Conservation (phyloP, 768 basidiomycete genomes). For the Sporobolomyces roseus region DNA sequence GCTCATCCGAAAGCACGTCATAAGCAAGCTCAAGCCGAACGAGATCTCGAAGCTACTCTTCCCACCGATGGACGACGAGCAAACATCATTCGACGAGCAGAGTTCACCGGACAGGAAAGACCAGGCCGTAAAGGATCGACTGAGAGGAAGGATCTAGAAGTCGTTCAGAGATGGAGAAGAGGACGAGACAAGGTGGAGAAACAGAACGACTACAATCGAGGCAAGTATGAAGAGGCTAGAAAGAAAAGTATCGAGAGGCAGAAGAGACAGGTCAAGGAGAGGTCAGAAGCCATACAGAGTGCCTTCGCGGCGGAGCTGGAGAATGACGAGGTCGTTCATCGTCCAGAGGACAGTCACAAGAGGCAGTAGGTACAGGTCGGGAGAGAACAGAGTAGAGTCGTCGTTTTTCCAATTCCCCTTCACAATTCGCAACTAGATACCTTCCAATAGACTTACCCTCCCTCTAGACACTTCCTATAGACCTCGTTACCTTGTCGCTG, state of each 20-base stretch:
- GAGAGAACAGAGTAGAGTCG: no score
- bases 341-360: no score
- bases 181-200: background rate
- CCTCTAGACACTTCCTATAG: no score
- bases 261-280: background rate
- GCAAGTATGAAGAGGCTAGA: background rate
- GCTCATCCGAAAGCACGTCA: background rate
- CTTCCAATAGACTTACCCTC: no score
- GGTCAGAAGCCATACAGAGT: constrained; percentile 4
- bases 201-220: constrained; percentile 6
- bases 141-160: constrained; percentile 3
- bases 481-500: no score
- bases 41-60: constrained; percentile 19
- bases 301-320: background rate
- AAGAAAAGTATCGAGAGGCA: background rate
- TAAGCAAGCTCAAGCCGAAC: background rate
- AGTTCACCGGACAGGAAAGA: background rate
- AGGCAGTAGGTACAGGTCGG: no score
- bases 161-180: constrained; percentile 2
- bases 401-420: no score
- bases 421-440: no score
- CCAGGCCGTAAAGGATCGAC: constrained; percentile 1
- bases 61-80: background rate
- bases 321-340: constrained; percentile 6
- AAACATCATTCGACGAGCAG: background rate